Conservation (phyloP, 2,329 filamentous ascomycete species). For the Aspergillus pseudoglaucus region DNA sequence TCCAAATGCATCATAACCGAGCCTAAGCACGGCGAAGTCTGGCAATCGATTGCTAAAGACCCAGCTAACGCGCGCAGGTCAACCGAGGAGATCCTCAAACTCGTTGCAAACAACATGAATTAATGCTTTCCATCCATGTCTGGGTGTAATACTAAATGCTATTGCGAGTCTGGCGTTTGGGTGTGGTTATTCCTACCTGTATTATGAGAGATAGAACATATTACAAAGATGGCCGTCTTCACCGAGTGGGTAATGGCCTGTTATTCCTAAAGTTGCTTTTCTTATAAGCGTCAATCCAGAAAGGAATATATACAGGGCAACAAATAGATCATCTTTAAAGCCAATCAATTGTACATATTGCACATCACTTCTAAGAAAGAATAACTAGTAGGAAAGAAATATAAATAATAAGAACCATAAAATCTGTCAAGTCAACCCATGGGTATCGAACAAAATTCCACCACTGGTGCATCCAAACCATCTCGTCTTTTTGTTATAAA, state of each 20-base stretch:
- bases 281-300: not conserved
- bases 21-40: conserved; percentile 85
- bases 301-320: not conserved
- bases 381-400: not conserved
- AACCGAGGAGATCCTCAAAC: conserved; percentile 73
- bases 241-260: too few species aligned
- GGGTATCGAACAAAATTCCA: conserved; percentile 24
- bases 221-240: too few species aligned
- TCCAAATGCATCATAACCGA: conserved; percentile 75
- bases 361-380: not conserved
- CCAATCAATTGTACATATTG: not conserved
- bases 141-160: not conserved
- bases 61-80: conserved; percentile 70
- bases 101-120: conserved; percentile 54
- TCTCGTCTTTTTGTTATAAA: conserved; percentile 8
- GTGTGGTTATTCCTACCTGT: not conserved
- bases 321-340: not conserved
- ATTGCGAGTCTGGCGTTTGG: conserved; percentile 3
- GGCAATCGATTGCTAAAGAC: conserved; percentile 81
- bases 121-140: not conserved
- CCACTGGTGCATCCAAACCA: conserved; percentile 9
- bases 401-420: not conserved
- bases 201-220: too few species aligned
- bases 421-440: conserved; percentile 13
- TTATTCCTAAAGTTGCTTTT: not conserved